A percentile compares a stretch with the other conserved stretches of the same genome.
Evolutionary conservation across 1,284 basidiomycete species (phyloP).

Genomic region (Vanrija sp.): DNA sequence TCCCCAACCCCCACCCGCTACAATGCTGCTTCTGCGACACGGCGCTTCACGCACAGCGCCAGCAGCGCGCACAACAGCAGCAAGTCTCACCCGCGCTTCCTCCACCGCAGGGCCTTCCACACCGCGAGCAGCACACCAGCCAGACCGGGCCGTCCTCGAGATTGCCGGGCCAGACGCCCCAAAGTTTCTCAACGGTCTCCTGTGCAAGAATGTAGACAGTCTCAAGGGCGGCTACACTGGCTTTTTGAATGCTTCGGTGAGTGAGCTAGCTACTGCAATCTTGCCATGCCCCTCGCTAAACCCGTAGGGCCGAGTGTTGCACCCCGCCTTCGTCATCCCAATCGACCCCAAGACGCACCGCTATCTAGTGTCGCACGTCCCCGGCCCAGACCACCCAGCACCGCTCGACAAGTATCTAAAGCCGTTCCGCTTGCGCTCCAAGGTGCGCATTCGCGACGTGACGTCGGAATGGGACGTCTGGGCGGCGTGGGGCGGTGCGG

Average conservation of each 20-base stretch:
- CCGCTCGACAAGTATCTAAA: conserved; percentile 32
- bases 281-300: background rate
- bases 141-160: conserved; percentile 64
- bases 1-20: too few relatives aligned
- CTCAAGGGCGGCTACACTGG: conserved; percentile 65
- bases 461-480: conserved; percentile 72
- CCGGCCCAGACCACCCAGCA: conserved; percentile 74
- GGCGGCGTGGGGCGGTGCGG: conserved; percentile 63
- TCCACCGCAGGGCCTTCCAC: background rate
- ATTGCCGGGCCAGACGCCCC: conserved; percentile 76
- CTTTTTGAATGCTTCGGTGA: conserved; percentile 80
- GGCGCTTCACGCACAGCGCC: too few relatives aligned
- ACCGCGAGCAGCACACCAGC: conserved; percentile 54
- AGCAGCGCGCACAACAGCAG: too few relatives aligned
- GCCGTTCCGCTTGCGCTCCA: conserved; percentile 82
- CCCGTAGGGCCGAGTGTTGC: conserved; percentile 76
- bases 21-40: too few relatives aligned
- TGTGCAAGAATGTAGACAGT: conserved; percentile 59
- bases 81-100: too few relatives aligned
- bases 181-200: conserved; percentile 83
- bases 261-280: conserved; percentile 28
- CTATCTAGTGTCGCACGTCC: conserved; percentile 52
- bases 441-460: conserved; percentile 76
- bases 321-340: conserved; percentile 82
- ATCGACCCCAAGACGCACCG: background rate